phyloP scores from a whole-genome alignment of 352 stramenopile genomes.

The Phytophthora ohioensis region DNA sequence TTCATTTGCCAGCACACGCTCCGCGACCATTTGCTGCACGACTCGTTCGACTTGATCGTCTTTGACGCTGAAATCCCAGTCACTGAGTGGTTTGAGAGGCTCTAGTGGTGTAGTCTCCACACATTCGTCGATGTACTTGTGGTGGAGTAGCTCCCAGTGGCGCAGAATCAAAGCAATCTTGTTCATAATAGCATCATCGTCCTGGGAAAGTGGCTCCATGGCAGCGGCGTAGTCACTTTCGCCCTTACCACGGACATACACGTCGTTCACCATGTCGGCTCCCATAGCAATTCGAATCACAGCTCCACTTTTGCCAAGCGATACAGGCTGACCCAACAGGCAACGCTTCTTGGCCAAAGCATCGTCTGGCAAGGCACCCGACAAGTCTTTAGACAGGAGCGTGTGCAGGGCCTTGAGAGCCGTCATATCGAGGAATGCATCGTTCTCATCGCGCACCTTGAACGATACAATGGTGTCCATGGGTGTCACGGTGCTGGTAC shows the following conservation, averaged over 20 bases:
- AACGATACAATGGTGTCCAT: constrained; percentile 88
- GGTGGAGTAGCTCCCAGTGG: constrained; percentile 72
- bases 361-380: constrained; percentile 54
- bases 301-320: constrained; percentile 70
- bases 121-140: constrained; percentile 69
- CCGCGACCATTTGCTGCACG: constrained; percentile 64
- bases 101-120: constrained; percentile 46
- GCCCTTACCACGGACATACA: constrained; percentile 53
- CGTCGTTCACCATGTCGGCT: constrained; percentile 87
- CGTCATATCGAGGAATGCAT: constrained; percentile 52
- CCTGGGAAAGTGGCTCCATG: constrained; percentile 51
- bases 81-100: constrained; percentile 62
- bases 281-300: constrained; percentile 89
- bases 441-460: constrained; percentile 63
- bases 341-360: constrained; percentile 63
- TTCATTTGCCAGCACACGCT: constrained; percentile 47
- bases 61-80: constrained; percentile 84
- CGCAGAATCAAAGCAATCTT: constrained; percentile 79
- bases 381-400: constrained; percentile 79
- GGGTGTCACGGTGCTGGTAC: constrained; percentile 37
- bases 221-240: constrained; percentile 41
- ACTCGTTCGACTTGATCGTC: constrained; percentile 66
- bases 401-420: constrained; percentile 73
- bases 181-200: constrained; percentile 66
- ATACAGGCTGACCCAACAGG: constrained; percentile 84